Conservation (phyloP, 176 grass and related monocot genomes). For the Chloris gayana region DNA sequence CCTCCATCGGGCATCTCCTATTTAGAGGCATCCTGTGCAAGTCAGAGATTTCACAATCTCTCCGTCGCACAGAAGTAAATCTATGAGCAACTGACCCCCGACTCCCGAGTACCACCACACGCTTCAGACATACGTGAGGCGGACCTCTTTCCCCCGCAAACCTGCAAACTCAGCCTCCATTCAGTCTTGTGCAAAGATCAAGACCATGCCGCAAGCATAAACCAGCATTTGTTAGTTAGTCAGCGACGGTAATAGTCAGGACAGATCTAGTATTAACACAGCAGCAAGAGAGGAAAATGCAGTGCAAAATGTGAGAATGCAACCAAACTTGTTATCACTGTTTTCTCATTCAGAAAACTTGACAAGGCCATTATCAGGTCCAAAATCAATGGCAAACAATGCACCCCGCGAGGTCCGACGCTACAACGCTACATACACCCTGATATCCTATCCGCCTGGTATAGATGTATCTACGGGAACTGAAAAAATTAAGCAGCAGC, state of each 20-base stretch:
- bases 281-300: neutral
- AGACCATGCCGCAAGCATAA: neutral
- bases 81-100: too few relatives aligned
- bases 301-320: neutral
- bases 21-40: too few relatives aligned
- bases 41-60: too few relatives aligned
- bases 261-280: neutral
- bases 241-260: neutral
- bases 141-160: too few relatives aligned
- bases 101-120: too few relatives aligned
- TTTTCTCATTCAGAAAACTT: slow-evolving; percentile 36
- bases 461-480: slow-evolving; percentile 40
- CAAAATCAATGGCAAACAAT: slow-evolving; percentile 59
- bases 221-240: neutral
- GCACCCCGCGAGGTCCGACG: slow-evolving; percentile 14
- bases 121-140: too few relatives aligned
- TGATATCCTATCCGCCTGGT: slow-evolving; percentile 43
- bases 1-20: too few relatives aligned
- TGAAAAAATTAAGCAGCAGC: slow-evolving; percentile 58
- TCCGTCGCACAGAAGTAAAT: too few relatives aligned
- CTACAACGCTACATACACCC: slow-evolving; percentile 54
- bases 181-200: neutral
- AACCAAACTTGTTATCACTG: slow-evolving; percentile 29
- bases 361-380: slow-evolving; percentile 50
- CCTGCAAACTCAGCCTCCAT: neutral